phyloP scores from a whole-genome alignment of 83 land plant genomes.

The Larix sibirica region DNA sequence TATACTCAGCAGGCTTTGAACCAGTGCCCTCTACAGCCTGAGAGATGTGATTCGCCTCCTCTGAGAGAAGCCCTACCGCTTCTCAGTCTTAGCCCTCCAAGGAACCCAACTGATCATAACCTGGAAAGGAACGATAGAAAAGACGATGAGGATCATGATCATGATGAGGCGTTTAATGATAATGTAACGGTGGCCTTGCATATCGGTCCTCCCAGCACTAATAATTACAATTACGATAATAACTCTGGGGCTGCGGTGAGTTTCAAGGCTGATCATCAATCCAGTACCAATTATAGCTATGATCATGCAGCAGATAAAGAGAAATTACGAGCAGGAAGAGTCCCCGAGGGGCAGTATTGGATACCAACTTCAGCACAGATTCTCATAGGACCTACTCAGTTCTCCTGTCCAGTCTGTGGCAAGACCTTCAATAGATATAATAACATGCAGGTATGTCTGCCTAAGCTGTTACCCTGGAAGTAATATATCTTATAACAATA shows the following conservation, averaged over 20 bases:
- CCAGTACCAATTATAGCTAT: constrained; percentile 3
- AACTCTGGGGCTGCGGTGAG: not conserved
- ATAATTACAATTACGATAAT: not conserved
- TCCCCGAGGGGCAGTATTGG: constrained; percentile 67
- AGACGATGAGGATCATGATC: constrained; percentile 16
- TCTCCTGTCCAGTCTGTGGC: constrained; percentile 74
- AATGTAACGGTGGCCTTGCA: constrained; percentile 39
- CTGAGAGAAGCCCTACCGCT: constrained; percentile 68
- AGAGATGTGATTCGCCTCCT: constrained; percentile 48
- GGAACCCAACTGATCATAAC: constrained; percentile 18
- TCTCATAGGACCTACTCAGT: constrained; percentile 83
- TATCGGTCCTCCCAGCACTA: constrained; percentile 31
- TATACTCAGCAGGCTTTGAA: not conserved
- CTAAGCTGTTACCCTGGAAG: not conserved
- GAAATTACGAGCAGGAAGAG: constrained; percentile 20
- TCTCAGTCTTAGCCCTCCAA: constrained; percentile 44
- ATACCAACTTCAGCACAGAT: constrained; percentile 83
- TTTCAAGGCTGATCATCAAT: constrained; percentile 4
- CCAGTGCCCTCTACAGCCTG: constrained; percentile 22
- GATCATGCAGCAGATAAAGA: constrained; percentile 25
- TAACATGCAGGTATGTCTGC: constrained; percentile 73
- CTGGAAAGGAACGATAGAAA: constrained; percentile 10
- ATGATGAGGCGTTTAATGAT: constrained; percentile 2
- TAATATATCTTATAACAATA: not conserved
- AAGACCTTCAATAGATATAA: constrained; percentile 85